Base-by-base conservation (phyloP, 345 rosid genomes). In the Camelina sativa region DNA sequence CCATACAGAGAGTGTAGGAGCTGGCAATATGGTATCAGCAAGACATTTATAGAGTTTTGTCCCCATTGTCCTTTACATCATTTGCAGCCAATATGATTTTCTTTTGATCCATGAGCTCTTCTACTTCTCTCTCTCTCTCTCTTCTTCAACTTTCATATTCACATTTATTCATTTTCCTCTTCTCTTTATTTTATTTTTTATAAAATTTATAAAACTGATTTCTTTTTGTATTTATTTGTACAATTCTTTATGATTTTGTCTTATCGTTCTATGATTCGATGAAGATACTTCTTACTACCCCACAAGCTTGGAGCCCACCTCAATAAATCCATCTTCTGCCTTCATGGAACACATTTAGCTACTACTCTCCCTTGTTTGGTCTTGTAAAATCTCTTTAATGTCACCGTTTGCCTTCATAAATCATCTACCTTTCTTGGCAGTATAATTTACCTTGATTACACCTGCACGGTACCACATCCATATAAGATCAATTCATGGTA, bases 21-120 rank as follows among this genome's bases (percentile, higher is more conserved):
- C 80, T 77, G 80, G 76, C 80, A 77, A 77, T 77, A 77, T 77
- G 76, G 80, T 41, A 72, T 77, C 80, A 65, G 62, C 72, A 77
- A 48, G 44, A 57, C 75, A 76, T 63, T 76, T 54, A 76, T n/a
- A 69, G 65, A 69, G 53, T 13, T 47, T 76, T 69, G 80, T 76
- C 80, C 79, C 80, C 75, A 76, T 76, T 76, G 80, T 76, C 80
- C 80, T 69, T 76, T 54, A 69, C 80, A 76, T 69, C 75, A 54
- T 76, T 62, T 76, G 75, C 7, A 76, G 65, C 80, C 80, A 53
- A 69, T 75, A 51, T 75, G 62, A 75, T 61, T 76, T 41, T 68
- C n/a, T 53, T 60, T 75, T 52, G 66, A 76, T 76, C 61, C 72
- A 59, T 59, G 35, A 58, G 2, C 43, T 71, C 41, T 20, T 50